Evolutionary conservation across 2,329 filamentous ascomycete genomes (phyloP), one percentile per base, ranked within the genome.

Genomic region (Coleophoma eucalyptorum): DNA sequence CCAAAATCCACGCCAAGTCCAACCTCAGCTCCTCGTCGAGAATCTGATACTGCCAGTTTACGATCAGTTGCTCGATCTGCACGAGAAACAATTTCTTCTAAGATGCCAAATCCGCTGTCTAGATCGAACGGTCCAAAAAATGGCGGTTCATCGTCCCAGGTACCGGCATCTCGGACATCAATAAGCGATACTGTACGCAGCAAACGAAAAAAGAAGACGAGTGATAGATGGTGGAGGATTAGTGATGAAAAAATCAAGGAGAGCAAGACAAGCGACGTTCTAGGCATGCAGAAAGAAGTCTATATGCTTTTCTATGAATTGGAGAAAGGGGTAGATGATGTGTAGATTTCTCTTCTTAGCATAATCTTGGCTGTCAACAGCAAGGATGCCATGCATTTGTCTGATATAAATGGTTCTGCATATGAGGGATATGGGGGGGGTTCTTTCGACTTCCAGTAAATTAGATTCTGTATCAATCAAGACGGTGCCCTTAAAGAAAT

Each of bases 241-340:
- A 97, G 92, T 58, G 94, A 99, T 67, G 94, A 99, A 58, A 96
- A 95, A 70, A 83, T 97, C 62, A 94, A 93, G 65, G 93, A 97
- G 70, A 87, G 90, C 58, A 96, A 92, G 74, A 97, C 92, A 5
- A 83, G 79, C 49, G 94, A 99, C 60, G 90, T 99, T 6, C 69
- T 99, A 51, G 83, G 84, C 7, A 96, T 97, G 91, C 91, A 97
- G 70, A 87, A 86, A 62, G 94, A 99, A 69, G 93, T 97, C 1
- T 99, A 99, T 68, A 73, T 99, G 65, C 70, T 99, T 47, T 99
- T 99, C 68, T 99, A 99, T 69, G 93, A 97, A 74, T 73, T 96
- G 61, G 88, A 66, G 18, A 60, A 55, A 41, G 56, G 57, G 34
- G 57, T 57, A 1, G 59, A 43, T 12, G 49, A 51, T 33, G 38